Percentiles rank a stretch among this genome's conserved stretches.
Conservation (phyloP, 2,329 filamentous ascomycete genomes). For the Cytospora mali region DNA sequence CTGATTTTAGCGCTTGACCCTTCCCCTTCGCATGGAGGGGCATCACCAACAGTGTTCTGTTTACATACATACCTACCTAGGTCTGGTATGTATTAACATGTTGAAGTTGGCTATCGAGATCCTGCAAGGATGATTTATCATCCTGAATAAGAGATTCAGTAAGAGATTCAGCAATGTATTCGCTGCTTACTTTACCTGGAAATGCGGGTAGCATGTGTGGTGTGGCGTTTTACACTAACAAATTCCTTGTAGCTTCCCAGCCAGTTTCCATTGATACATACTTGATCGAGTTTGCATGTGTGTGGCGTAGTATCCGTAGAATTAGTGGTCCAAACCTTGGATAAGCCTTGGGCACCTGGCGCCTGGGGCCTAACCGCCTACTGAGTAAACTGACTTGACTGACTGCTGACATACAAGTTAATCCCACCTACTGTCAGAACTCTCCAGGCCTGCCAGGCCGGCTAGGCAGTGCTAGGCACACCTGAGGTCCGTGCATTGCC, state of each 20-base stretch:
- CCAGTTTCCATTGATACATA: not conserved
- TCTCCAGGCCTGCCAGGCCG: no score
- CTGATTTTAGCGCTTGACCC: constrained; percentile 22
- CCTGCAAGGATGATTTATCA: no score
- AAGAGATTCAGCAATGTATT: no score
- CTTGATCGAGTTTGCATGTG: not conserved
- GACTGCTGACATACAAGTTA: no score
- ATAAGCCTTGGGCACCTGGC: not conserved
- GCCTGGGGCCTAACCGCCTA: not conserved
- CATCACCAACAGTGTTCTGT: constrained; percentile 20
- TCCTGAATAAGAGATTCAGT: not conserved
- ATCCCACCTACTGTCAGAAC: no score
- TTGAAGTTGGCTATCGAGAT: not conserved
- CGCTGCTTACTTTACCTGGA: no score
- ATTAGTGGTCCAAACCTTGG: not conserved
- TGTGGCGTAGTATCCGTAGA: not conserved
- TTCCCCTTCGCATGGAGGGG: constrained; percentile 7
- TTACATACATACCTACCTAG: not conserved
- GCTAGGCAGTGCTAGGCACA: not conserved
- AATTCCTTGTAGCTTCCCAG: not conserved
- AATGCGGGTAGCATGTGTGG: not conserved
- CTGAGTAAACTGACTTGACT: not conserved
- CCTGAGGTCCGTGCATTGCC: not conserved
- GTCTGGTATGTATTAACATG: no score
- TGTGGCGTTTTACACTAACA: not conserved